phyloP scores from a whole-genome alignment of 1,284 basidiomycete genomes.

The Amylostereum chailletii region DNA sequence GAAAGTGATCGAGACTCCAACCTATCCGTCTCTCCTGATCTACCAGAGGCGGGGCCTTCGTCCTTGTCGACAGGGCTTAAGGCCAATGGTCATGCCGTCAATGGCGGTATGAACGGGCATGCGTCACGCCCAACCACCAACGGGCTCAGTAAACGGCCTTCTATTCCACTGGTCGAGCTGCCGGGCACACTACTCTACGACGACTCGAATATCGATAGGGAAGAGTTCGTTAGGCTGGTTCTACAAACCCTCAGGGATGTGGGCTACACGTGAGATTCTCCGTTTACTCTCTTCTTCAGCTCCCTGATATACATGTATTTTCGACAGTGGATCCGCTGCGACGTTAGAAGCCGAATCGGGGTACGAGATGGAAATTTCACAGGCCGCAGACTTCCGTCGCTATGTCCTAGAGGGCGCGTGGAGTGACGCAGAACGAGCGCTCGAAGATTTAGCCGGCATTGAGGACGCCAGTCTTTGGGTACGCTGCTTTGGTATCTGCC shows the following conservation, averaged over 20 bases:
- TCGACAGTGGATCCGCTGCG: slow-evolving; percentile 73
- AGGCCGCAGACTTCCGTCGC: slow-evolving; percentile 76
- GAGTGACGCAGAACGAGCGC: slow-evolving; percentile 69
- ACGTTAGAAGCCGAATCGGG: slow-evolving; percentile 91
- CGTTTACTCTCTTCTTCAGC: slow-evolving; percentile 8
- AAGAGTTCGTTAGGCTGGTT: slow-evolving; percentile 87
- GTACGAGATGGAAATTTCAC: slow-evolving; percentile 72
- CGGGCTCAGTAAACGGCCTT: slow-evolving; percentile 35
- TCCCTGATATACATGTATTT: slow-evolving; percentile 9
- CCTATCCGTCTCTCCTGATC: slow-evolving; percentile 39
- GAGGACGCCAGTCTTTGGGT: slow-evolving; percentile 64
- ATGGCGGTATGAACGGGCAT: slow-evolving; percentile 27
- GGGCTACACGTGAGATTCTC: slow-evolving; percentile 75
- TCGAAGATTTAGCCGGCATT: slow-evolving; percentile 60
- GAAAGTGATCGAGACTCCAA: slow-evolving; percentile 46
- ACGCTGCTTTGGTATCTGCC: slow-evolving; percentile 14
- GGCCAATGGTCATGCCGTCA: slow-evolving; percentile 32
- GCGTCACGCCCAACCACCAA: slow-evolving; percentile 22
- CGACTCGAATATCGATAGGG: slow-evolving; percentile 72
- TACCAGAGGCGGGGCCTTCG: slow-evolving; percentile 46
- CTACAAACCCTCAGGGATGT: slow-evolving; percentile 89
- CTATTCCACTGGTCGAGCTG: slow-evolving; percentile 48
- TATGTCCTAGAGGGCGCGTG: slow-evolving; percentile 82
- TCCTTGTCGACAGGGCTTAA: slow-evolving; percentile 29
- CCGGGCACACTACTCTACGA: slow-evolving; percentile 68